A percentile compares a stretch with the other conserved stretches of the same genome.
Evolutionary conservation across 805 yeast genomes (phyloP).

Genomic region (Suhomyces sp.): DNA sequence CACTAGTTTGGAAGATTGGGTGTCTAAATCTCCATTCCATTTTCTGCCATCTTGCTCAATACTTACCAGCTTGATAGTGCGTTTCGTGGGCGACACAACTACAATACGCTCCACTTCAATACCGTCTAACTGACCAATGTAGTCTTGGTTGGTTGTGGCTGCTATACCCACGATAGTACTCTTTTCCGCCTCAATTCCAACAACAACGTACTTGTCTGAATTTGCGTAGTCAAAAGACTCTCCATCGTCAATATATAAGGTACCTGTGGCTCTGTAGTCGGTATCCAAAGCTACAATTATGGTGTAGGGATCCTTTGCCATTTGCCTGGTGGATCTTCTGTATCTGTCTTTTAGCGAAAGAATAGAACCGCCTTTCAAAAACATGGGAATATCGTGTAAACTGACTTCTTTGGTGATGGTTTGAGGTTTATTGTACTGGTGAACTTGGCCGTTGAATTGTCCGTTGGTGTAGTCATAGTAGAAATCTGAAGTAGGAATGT

Average conservation of each 20-base stretch:
- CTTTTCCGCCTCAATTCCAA: conserved; percentile 39
- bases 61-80: conserved; percentile 15
- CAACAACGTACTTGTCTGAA: conserved; percentile 56
- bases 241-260: conserved; percentile 82
- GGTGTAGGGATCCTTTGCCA: conserved; percentile 79
- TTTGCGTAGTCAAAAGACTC: conserved; percentile 56
- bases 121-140: conserved; percentile 20
- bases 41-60: conserved; percentile 37
- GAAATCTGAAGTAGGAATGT: conserved; percentile 52
- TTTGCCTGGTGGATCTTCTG: conserved; percentile 75
- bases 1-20: conserved; percentile 13
- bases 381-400: conserved; percentile 65
- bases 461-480: conserved; percentile 56
- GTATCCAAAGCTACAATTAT: conserved; percentile 57
- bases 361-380: conserved; percentile 76
- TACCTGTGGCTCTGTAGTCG: conserved; percentile 51
- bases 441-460: conserved; percentile 5
- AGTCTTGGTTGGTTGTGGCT: conserved; percentile 6
- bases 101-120: conserved; percentile 54
- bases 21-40: conserved; percentile 28
- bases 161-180: conserved; percentile 21
- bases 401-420: conserved; percentile 38
- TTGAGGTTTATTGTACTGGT: conserved; percentile 33
- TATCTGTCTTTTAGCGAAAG: conserved; percentile 65
- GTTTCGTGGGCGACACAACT: conserved; percentile 37